Evolutionary conservation across 495 filamentous ascomycete genomes (phyloP).

Genomic region (Podospora bellae-mahoneyi): DNA sequence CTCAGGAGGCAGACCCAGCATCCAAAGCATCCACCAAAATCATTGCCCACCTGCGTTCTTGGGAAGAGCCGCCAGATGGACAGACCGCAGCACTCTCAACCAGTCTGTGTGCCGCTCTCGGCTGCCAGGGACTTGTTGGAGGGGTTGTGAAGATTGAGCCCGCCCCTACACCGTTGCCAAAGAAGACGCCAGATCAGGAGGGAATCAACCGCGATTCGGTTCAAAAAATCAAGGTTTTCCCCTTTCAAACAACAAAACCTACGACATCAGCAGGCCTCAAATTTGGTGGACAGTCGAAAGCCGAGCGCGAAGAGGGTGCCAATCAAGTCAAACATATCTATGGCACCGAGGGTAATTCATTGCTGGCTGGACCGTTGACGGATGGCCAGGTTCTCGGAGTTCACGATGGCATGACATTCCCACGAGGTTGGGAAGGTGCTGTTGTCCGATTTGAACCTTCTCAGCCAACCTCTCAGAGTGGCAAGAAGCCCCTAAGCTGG

Average conservation of each 20-base stretch:
- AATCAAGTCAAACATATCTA: slow-evolving; percentile 56
- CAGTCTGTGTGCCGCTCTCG: slow-evolving; percentile 66
- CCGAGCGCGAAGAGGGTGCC: slow-evolving; percentile 65
- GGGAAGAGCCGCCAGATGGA: slow-evolving; percentile 83
- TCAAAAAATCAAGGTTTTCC: slow-evolving; percentile 68
- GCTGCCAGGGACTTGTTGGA: slow-evolving; percentile 71
- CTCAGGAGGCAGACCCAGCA: slow-evolving; percentile 56
- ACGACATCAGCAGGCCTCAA: slow-evolving; percentile 64
- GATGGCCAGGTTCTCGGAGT: slow-evolving; percentile 73
- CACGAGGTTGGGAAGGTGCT: slow-evolving; percentile 65
- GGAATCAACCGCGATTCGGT: slow-evolving; percentile 31
- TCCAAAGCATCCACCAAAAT: slow-evolving; percentile 64
- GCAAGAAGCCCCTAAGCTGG: slow-evolving; percentile 63
- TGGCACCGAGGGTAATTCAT: slow-evolving; percentile 51
- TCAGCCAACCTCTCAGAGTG: slow-evolving; percentile 39
- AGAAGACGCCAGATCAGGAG: slow-evolving; percentile 30
- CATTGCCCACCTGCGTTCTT: slow-evolving; percentile 68
- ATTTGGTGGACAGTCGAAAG: slow-evolving; percentile 83
- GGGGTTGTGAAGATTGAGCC: slow-evolving; percentile 81
- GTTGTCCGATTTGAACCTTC: slow-evolving; percentile 68
- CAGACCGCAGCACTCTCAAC: slow-evolving; percentile 75
- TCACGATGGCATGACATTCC: slow-evolving; percentile 36
- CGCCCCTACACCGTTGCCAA: slow-evolving; percentile 37
- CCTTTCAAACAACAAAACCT: slow-evolving; percentile 58
- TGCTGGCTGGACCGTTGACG: slow-evolving; percentile 84